Evolutionary conservation across 2,329 filamentous ascomycete genomes (phyloP), one percentile per base, ranked within the genome.

Genomic region (Paecilomyces fulvus): DNA sequence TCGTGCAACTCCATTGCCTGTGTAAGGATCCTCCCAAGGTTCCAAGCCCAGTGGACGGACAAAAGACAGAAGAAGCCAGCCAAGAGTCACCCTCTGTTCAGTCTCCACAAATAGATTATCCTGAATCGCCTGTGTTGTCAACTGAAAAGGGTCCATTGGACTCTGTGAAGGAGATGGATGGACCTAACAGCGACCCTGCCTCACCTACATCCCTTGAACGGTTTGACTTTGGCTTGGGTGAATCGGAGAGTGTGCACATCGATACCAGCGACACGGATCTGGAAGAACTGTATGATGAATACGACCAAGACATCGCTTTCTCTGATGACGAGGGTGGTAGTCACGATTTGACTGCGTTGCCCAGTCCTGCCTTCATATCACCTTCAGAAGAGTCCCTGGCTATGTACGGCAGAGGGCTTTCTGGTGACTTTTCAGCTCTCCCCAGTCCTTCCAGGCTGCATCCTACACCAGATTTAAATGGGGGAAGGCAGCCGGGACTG

Each of bases 231-330:
- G 57, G 61, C n/a, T 57, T 57, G 11, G 31, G 56, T 17, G 56
- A 59, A 17, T 52, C 14, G 28, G 49, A 33, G 1, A 54, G 59
- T 14, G 56, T 49, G 5, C 54, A 60, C 49, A 7, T 52, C n/a
- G 56, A 56, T 25, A 49, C 49, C 46, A 61, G 57, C 33, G 63
- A 64, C 31, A 61, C 63, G 6, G 63, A 64, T 17, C 28, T 30
- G 31, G 59, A 64, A 17, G 53, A 49, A 8, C 8, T 43, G 7
- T 43, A 43, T 43, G 55, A 51, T 6, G 54, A 28, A 30, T 59
- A 59, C 21, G 48, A 30, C 49, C 3, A 55, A 48, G n/a, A 50
- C 23, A 11, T 49, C 58, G 8, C 53, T 46, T 14, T 56, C 53
- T 49, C 25, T n/a, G 48, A 49, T 48, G 33, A 37, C 11, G 37